phyloP scores from a whole-genome alignment of 495 filamentous ascomycete species.

The Aspergillus sclerotioniger region DNA sequence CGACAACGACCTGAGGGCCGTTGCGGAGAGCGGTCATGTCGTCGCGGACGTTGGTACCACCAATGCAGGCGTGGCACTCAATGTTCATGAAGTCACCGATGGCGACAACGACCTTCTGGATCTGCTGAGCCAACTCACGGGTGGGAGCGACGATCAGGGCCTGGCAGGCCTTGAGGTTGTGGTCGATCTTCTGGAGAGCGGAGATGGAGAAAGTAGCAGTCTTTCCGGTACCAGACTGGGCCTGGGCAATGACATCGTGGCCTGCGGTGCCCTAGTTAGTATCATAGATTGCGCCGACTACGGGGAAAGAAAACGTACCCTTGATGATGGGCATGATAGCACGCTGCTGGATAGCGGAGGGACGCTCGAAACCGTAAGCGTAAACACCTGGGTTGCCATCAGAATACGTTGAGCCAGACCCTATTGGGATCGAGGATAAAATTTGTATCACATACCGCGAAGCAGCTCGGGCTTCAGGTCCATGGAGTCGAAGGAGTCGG shows the following conservation, averaged over 20 bases:
- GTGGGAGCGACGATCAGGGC: constrained; percentile 95
- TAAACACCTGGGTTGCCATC: constrained; percentile 72
- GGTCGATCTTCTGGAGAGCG: constrained; percentile 96
- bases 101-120: constrained; percentile 97
- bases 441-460: constrained; percentile 67
- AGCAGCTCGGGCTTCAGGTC: constrained; percentile 93
- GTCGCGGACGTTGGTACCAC: constrained; percentile 95
- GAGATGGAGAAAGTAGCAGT: constrained; percentile 99
- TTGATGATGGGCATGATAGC: constrained; percentile 99
- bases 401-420: constrained; percentile 29
- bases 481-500: constrained; percentile 98
- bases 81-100: constrained; percentile 99
- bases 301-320: constrained; percentile 60
- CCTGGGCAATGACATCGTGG: constrained; percentile 98
- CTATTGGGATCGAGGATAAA: constrained; percentile 12
- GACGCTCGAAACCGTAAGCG: constrained; percentile 98
- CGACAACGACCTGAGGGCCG: constrained; percentile 93
- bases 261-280: constrained; percentile 51
- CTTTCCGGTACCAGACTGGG: constrained; percentile 98
- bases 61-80: constrained; percentile 98
- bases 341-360: constrained; percentile 98
- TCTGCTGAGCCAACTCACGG: constrained; percentile 96
- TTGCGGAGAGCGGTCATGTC: constrained; percentile 96
- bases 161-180: constrained; percentile 89
- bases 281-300: constrained; percentile 25